A percentile compares a stretch with the other conserved stretches of the same genome.
Evolutionary conservation across 306 rosid genomes (phyloP).

Genomic region (Malus asiatica): DNA sequence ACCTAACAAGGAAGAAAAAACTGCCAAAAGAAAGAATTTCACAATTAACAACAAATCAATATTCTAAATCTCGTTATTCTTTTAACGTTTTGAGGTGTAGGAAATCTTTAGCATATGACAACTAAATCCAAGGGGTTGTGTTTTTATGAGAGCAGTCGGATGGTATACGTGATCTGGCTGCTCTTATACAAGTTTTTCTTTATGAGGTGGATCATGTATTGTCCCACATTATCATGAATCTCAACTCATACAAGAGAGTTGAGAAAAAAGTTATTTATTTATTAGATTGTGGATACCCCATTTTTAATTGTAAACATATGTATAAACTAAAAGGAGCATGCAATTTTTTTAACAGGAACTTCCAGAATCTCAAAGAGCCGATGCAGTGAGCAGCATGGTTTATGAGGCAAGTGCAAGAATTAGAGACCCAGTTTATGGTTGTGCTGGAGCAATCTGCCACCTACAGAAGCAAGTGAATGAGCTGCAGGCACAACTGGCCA

Average conservation of each 20-base stretch:
- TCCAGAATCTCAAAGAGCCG: constrained; percentile 85
- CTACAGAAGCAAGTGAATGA: constrained; percentile 76
- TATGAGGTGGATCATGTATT: not conserved
- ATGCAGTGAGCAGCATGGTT: constrained; percentile 94
- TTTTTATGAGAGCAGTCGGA: no score
- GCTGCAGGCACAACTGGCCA: constrained; percentile 87
- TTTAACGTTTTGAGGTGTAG: not conserved
- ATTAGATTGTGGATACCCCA: not conserved
- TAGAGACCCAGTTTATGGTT: constrained; percentile 81
- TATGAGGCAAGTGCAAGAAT: constrained; percentile 91
- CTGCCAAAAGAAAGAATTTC: not conserved
- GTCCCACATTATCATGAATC: not conserved
- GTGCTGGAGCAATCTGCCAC: constrained; percentile 84
- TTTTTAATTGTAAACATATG: not conserved
- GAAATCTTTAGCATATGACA: not conserved
- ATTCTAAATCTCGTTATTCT: not conserved
- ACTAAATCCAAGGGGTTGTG: not conserved
- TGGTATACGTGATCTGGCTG: not conserved
- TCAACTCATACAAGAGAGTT: not conserved
- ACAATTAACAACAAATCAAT: not conserved
- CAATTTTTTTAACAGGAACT: constrained; percentile 45
- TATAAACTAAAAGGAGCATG: not conserved
- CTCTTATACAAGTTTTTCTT: not conserved
- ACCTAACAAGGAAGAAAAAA: not conserved
- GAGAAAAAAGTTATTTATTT: no score